These are phyloP conservation scores for Discostella stelligeroides DNA, from an alignment of 108 stramenopile genomes.

Conservation along the genomic window DNA sequence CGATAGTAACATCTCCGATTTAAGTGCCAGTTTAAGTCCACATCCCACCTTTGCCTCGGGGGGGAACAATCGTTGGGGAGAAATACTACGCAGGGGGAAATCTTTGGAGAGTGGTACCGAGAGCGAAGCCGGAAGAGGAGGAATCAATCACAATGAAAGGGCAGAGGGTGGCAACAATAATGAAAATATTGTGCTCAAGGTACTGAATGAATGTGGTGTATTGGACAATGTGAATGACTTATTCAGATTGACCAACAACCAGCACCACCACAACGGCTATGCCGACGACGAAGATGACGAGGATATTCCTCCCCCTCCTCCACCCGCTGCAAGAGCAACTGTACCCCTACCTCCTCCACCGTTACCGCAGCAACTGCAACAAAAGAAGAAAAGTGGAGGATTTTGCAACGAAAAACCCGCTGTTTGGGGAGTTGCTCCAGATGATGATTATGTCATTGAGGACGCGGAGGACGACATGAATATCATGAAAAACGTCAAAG, in stretches of 20 bases:
- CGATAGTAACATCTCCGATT: slow-evolving; percentile 30
- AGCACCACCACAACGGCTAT: neutral
- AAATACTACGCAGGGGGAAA: no score
- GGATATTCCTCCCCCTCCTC: neutral
- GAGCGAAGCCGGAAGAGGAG: neutral
- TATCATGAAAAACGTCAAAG: neutral
- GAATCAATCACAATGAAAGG: neutral
- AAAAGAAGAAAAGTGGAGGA: neutral
- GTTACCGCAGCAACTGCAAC: neutral
- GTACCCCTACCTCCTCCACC: neutral
- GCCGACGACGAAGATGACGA: neutral
- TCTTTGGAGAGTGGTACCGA: neutral
- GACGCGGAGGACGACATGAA: neutral
- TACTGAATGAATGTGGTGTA: slow-evolving; percentile 13
- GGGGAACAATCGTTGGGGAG: neutral
- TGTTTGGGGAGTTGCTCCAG: slow-evolving; percentile 34
- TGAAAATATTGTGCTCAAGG: neutral
- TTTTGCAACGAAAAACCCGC: slow-evolving; percentile 2
- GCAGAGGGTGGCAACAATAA: neutral
- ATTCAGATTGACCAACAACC: neutral
- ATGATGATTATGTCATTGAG: slow-evolving; percentile 3
- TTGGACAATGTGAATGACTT: slow-evolving; percentile 10
- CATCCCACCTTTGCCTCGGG: neutral
- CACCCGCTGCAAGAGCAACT: neutral
- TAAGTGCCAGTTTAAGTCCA: slow-evolving; percentile 22